phyloP scores from a whole-genome alignment of 2,329 filamentous ascomycete species.

The Xylaria sp. region DNA sequence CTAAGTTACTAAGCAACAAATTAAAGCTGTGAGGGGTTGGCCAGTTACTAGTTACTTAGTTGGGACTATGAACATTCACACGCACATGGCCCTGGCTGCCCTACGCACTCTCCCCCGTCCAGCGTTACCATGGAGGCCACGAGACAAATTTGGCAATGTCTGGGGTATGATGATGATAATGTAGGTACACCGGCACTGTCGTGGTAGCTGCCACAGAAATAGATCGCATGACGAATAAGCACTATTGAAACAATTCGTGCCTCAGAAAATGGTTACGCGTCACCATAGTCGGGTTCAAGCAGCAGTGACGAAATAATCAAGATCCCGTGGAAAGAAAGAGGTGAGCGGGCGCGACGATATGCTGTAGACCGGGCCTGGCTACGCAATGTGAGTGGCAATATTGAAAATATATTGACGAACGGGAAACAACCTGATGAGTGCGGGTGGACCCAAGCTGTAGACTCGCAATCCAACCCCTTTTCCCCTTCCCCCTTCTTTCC shows the following conservation, averaged over 20 bases:
- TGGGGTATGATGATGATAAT: neutral
- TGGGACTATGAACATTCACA: too few relatives aligned
- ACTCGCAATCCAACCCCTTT: constrained; percentile 4
- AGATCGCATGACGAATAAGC: constrained; percentile 4
- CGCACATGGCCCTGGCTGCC: too few relatives aligned
- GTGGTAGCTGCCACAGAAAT: neutral
- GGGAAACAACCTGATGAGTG: neutral
- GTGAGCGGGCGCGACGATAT: neutral
- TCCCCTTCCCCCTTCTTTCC: neutral
- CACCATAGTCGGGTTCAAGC: neutral
- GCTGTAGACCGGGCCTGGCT: neutral
- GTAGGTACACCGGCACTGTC: too few relatives aligned
- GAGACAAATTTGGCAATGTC: neutral
- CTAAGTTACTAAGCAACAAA: neutral
- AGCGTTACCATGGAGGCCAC: neutral
- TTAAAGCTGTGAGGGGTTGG: neutral
- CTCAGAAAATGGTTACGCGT: constrained; percentile 13
- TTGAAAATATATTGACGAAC: constrained; percentile 17
- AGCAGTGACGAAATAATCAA: neutral
- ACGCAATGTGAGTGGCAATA: constrained; percentile 18
- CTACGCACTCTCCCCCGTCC: too few relatives aligned
- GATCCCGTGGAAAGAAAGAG: neutral
- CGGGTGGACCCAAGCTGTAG: constrained; percentile 1
- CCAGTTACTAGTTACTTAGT: too few relatives aligned
- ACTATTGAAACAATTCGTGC: constrained; percentile 7